phyloP scores from a whole-genome alignment of 108 stramenopile genomes.

The Nannochloropsis salina region DNA sequence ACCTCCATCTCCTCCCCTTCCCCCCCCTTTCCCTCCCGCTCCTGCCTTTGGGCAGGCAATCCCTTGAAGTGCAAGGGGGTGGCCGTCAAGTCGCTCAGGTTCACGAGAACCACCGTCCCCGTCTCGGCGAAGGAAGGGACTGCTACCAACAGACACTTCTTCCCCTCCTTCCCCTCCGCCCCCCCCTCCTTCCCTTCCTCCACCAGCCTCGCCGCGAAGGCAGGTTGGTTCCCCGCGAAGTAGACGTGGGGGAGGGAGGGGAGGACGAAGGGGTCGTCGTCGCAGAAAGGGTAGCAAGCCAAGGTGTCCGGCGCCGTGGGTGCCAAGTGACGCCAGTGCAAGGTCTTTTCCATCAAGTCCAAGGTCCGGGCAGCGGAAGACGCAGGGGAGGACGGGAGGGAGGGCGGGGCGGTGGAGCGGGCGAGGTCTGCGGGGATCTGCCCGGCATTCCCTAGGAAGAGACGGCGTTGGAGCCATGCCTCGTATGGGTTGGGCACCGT shows the following conservation, averaged over 20 bases:
- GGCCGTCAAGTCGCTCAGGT: constrained; percentile 48
- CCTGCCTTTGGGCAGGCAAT: neutral
- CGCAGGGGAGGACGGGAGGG: neutral
- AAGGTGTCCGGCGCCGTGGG: constrained; percentile 61
- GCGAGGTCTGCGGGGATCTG: constrained; percentile 49
- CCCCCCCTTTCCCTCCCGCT: neutral
- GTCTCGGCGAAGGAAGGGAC: constrained; percentile 52
- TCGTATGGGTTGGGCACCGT: constrained; percentile 53
- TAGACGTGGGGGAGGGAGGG: constrained; percentile 44
- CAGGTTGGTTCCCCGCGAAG: constrained; percentile 56
- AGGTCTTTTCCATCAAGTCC: constrained; percentile 42
- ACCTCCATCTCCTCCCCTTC: no score
- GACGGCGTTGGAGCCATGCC: constrained; percentile 30
- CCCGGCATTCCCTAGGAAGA: constrained; percentile 49
- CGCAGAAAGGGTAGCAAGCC: constrained; percentile 55
- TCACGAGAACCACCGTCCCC: constrained; percentile 50
- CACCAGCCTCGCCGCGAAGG: constrained; percentile 39
- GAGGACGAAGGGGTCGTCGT: constrained; percentile 55
- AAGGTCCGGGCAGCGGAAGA: neutral
- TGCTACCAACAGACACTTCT: constrained; percentile 38
- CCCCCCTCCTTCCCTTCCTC: constrained; percentile 23
- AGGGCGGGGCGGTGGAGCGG: constrained; percentile 32
- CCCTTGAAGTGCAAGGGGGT: constrained; percentile 46
- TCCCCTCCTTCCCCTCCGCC: neutral
- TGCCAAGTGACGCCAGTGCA: constrained; percentile 55